These are phyloP conservation scores for Botrytis pseudocinerea DNA, from an alignment of 2,329 filamentous ascomycete species.

Conservation along the genomic window DNA sequence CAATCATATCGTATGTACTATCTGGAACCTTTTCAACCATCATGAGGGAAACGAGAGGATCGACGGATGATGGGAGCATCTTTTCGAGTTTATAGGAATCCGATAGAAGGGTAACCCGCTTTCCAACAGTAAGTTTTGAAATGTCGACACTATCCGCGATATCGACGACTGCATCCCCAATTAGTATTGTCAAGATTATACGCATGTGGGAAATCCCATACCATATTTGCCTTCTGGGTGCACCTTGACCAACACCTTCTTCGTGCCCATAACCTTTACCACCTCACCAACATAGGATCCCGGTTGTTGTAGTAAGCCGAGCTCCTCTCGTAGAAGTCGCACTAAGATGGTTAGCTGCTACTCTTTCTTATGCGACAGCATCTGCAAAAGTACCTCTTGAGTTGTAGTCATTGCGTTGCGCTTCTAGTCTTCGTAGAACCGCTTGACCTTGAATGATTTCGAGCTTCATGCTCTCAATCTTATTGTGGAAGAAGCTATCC, in stretches of 20 bases:
- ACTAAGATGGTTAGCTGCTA: conserved; percentile 50
- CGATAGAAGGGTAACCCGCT: conserved; percentile 93
- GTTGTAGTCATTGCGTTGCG: conserved; percentile 99
- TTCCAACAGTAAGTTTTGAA: conserved; percentile 91
- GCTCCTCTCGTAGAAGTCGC: conserved; percentile 88
- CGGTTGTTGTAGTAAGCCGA: conserved; percentile 92
- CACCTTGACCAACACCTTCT: conserved; percentile 98
- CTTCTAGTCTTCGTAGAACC: conserved; percentile 89
- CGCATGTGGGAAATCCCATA: conserved; percentile 47
- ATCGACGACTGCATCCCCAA: conserved; percentile 72
- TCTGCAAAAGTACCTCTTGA: conserved; percentile 58
- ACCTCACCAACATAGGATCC: conserved; percentile 98
- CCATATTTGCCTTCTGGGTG: conserved; percentile 99
- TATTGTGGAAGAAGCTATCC: conserved; percentile 99
- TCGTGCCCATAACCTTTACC: conserved; percentile 99
- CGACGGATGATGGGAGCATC: conserved; percentile 96
- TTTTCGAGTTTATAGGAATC: conserved; percentile 99
- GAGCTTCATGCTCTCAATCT: conserved; percentile 99
- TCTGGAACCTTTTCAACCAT: conserved; percentile 99
- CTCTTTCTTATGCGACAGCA: not conserved
- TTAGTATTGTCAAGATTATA: not conserved
- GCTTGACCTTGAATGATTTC: conserved; percentile 99
- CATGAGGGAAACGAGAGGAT: conserved; percentile 98
- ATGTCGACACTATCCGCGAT: conserved; percentile 93
- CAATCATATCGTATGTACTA: conserved; percentile 99